A percentile compares a stretch with the other conserved stretches of the same genome.
These are phyloP conservation scores for Flaveria sonorensis DNA, from an alignment of 129 eudicot genomes.

Conservation along the genomic window DNA sequence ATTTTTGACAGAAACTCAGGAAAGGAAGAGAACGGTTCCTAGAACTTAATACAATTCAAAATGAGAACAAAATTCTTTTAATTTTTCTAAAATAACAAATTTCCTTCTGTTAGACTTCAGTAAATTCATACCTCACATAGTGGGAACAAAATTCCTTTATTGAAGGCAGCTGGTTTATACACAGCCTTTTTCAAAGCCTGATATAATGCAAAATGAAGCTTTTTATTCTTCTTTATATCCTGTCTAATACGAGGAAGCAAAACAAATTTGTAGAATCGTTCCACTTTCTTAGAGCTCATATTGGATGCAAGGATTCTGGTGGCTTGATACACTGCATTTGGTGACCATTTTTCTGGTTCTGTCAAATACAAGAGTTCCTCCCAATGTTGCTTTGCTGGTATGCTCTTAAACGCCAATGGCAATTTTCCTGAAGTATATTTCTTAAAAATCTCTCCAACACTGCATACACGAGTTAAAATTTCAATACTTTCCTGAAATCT, in stretches of 20 bases:
- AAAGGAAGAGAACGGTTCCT: too few species aligned
- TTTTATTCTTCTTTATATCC: constrained; percentile 80
- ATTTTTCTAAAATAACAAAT: too few species aligned
- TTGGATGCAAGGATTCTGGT: constrained; percentile 92
- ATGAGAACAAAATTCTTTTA: not conserved
- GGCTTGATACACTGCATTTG: constrained; percentile 85
- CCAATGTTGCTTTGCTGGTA: constrained; percentile 76
- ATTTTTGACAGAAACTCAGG: not conserved
- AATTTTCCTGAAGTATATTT: constrained; percentile 83
- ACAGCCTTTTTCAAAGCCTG: constrained; percentile 83
- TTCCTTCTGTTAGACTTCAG: not conserved
- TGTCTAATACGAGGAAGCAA: constrained; percentile 86
- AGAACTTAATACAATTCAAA: not conserved
- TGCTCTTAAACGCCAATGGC: constrained; percentile 93
- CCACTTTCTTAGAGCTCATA: constrained; percentile 86
- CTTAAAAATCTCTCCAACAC: constrained; percentile 85
- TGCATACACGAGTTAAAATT: constrained; percentile 22
- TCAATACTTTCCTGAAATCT: not conserved
- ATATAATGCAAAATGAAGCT: constrained; percentile 78
- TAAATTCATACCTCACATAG: constrained; percentile 70
- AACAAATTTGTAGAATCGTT: constrained; percentile 76
- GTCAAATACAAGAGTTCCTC: constrained; percentile 83
- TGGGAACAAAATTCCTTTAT: constrained; percentile 87
- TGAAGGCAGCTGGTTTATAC: constrained; percentile 94
- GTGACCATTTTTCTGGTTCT: constrained; percentile 98